Percentiles rank a stretch among this genome's conserved stretches.
These are phyloP conservation scores for Ophiocordyceps polyrhachis-furcata DNA, from an alignment of 2,329 filamentous ascomycete genomes.

Conservation along the genomic window DNA sequence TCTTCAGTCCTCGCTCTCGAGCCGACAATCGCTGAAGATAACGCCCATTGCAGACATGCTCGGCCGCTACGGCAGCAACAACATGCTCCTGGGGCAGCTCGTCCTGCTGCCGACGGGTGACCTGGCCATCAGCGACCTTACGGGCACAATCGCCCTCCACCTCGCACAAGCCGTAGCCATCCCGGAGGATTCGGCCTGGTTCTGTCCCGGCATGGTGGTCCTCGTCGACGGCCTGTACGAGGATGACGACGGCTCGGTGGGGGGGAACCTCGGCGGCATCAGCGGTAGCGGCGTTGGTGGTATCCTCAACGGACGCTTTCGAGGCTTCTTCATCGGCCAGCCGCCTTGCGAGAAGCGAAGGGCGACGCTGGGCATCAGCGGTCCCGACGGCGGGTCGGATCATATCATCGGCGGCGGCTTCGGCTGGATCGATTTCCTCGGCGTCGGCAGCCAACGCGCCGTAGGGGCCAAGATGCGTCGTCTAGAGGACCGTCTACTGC, in stretches of 20 bases:
- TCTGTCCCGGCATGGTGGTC: slow-evolving; percentile 89
- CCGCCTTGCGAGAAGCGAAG: slow-evolving; percentile 78
- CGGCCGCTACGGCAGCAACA: slow-evolving; percentile 65
- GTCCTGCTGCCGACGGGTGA: slow-evolving; percentile 64
- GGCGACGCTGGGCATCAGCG: slow-evolving; percentile 55
- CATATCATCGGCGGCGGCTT: slow-evolving; percentile 62
- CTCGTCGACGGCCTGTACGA: slow-evolving; percentile 93
- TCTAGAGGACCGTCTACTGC: slow-evolving; percentile 51
- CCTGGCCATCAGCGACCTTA: slow-evolving; percentile 68
- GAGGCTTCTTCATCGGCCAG: slow-evolving; percentile 78
- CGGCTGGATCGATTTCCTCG: slow-evolving; percentile 94
- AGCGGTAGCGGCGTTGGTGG: slow-evolving; percentile 75
- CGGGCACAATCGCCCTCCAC: slow-evolving; percentile 74
- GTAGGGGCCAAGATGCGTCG: slow-evolving; percentile 67
- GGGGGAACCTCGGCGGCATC: slow-evolving; percentile 53
- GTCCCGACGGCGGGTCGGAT: slow-evolving; percentile 35
- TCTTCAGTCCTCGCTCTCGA: slow-evolving; percentile 40
- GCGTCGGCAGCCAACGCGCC: slow-evolving; percentile 74
- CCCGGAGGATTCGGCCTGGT: slow-evolving; percentile 77
- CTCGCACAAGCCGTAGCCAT: slow-evolving; percentile 64
- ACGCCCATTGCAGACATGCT: slow-evolving; percentile 63
- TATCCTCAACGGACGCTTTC: slow-evolving; percentile 78
- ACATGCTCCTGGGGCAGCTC: slow-evolving; percentile 74
- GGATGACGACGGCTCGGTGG: slow-evolving; percentile 60
- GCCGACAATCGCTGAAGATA: slow-evolving; percentile 60